Conservation (phyloP, 192 early-diverging fungal species). For the Coemansia sp. region DNA sequence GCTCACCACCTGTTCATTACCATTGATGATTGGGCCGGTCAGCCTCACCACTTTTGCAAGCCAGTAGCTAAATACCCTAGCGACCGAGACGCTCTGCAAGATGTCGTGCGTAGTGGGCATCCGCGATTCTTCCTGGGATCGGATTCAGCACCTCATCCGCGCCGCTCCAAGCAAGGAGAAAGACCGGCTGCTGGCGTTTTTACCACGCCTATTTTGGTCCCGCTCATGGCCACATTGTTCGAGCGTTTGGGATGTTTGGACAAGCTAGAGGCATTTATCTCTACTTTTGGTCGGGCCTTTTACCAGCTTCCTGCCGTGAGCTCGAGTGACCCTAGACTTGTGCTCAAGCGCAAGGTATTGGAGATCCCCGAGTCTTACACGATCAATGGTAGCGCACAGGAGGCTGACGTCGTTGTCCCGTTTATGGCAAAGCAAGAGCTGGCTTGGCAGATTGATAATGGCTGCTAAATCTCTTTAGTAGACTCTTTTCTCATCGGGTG, state of each 20-base stretch:
- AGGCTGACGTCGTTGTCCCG: constrained; percentile 71
- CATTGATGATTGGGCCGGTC: constrained; percentile 98
- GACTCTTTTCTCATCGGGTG: neutral
- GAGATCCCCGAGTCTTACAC: constrained; percentile 34
- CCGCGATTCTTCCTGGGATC: constrained; percentile 97
- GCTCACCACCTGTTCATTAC: constrained; percentile 91
- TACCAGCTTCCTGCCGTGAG: constrained; percentile 71
- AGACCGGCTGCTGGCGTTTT: constrained; percentile 89
- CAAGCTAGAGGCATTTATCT: constrained; percentile 79
- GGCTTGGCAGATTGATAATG: constrained; percentile 62
- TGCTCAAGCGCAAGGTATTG: constrained; percentile 25
- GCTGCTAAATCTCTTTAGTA: neutral
- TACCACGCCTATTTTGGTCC: constrained; percentile 82
- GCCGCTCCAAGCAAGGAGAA: constrained; percentile 81
- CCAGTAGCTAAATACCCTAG: constrained; percentile 96
- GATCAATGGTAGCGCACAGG: constrained; percentile 4
- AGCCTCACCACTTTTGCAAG: constrained; percentile 97
- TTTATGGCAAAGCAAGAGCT: constrained; percentile 78
- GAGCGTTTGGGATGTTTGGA: constrained; percentile 87
- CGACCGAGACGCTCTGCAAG: constrained; percentile 87
- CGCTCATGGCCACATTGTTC: constrained; percentile 88
- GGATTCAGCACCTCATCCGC: constrained; percentile 95
- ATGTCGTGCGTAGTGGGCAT: constrained; percentile 83
- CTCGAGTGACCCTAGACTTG: constrained; percentile 23
- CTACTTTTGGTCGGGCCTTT: constrained; percentile 82